Conservation (phyloP, 768 basidiomycete genomes). For the Chalciporus chontae region DNA sequence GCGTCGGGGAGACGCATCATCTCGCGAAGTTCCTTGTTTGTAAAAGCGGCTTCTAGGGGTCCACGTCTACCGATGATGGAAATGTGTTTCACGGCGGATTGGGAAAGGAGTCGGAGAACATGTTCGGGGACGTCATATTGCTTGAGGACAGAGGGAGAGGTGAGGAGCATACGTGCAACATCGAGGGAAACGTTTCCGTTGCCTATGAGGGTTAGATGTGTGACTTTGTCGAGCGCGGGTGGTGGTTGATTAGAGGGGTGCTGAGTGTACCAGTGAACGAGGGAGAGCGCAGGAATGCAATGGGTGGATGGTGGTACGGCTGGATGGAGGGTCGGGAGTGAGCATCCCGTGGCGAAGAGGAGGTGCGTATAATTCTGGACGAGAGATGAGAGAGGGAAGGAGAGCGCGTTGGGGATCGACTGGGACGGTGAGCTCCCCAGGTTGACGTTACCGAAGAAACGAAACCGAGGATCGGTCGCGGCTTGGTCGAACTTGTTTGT, state of each 20-base stretch:
- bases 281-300: conserved; percentile 70
- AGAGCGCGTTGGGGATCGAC: conserved; percentile 49
- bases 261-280: conserved; percentile 97
- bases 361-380: conserved; percentile 78
- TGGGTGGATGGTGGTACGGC: conserved; percentile 43
- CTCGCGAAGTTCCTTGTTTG: conserved; percentile 90
- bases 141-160: conserved; percentile 54
- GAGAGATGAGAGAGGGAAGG: conserved; percentile 59
- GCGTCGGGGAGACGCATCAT: conserved; percentile 63
- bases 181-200: conserved; percentile 96
- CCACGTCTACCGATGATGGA: conserved; percentile 85
- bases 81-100: conserved; percentile 67
- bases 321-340: conserved; percentile 57
- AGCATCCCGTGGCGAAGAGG: conserved; percentile 83
- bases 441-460: conserved; percentile 90
- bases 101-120: conserved; percentile 65
- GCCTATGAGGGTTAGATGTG: conserved; percentile 83
- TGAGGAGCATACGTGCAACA: conserved; percentile 85
- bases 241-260: conserved; percentile 70
- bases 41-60: conserved; percentile 85
- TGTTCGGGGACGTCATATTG: conserved; percentile 75
- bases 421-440: conserved; percentile 36
- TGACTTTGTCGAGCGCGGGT: conserved; percentile 58
- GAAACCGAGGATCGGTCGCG: conserved; percentile 75
- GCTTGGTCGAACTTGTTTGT: conserved; percentile 89